Percentiles rank a stretch among this genome's conserved stretches.
Conservation (phyloP, 1,284 basidiomycete genomes). For the Pseudozyma flocculosa region DNA sequence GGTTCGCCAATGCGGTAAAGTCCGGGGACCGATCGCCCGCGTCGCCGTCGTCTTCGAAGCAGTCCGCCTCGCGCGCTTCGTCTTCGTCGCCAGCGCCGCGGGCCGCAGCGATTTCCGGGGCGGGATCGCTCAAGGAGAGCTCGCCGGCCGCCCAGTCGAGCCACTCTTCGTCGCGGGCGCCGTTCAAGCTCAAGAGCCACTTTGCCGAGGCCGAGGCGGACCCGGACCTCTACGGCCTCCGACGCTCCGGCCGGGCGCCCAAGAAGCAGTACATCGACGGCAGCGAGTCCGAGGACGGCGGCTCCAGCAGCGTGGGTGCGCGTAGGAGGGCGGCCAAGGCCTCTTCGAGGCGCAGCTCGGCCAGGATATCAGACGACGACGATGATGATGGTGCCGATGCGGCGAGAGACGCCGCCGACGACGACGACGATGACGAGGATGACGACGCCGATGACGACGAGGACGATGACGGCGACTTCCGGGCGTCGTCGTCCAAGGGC, state of each 20-base stretch:
- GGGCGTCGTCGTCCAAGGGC: constrained; percentile 9
- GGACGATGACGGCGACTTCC: constrained; percentile 63
- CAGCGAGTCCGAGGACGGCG: constrained; percentile 24
- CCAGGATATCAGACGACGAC: constrained; percentile 56
- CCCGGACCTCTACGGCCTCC: constrained; percentile 57
- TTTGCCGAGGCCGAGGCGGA: constrained; percentile 41
- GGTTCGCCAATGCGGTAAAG: too few species aligned
- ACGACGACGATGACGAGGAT: constrained; percentile 73
- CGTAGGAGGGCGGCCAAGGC: too few species aligned
- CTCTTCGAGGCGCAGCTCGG: constrained; percentile 22
- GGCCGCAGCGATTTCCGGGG: too few species aligned
- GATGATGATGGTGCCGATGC: constrained; percentile 77
- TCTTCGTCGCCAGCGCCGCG: too few species aligned
- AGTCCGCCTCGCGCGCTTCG: too few species aligned
- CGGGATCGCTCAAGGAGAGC: too few species aligned
- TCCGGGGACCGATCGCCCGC: too few species aligned
- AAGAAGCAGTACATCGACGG: constrained; percentile 36
- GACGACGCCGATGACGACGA: constrained; percentile 69
- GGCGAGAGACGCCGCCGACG: constrained; percentile 72
- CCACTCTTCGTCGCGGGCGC: too few species aligned
- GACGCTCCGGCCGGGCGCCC: constrained; percentile 57
- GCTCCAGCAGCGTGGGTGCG: constrained; percentile 5
- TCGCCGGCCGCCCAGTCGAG: too few species aligned
- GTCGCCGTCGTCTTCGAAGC: too few species aligned
- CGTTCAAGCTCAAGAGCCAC: too few species aligned